Evolutionary conservation across 352 stramenopile species (phyloP).

Genomic region (Globisporangium okanoganense): DNA sequence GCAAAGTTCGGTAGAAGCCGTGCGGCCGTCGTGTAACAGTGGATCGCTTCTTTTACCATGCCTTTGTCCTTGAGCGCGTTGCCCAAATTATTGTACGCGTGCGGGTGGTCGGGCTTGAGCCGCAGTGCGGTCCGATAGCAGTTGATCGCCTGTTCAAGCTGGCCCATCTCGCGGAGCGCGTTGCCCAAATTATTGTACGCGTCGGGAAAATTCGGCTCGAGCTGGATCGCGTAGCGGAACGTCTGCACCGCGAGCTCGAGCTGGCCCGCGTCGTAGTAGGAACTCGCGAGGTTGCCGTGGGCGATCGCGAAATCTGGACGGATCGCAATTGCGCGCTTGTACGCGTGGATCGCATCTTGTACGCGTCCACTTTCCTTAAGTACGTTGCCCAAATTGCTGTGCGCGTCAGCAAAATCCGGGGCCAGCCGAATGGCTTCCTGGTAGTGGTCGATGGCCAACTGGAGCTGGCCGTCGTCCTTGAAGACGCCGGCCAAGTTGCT

Average conservation of each 20-base stretch:
- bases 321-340: constrained; percentile 79
- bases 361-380: constrained; percentile 75
- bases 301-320: constrained; percentile 91
- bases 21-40: constrained; percentile 92
- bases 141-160: constrained; percentile 75
- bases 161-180: constrained; percentile 80
- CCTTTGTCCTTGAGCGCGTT: constrained; percentile 92
- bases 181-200: constrained; percentile 95
- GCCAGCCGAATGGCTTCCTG: constrained; percentile 75
- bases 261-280: constrained; percentile 87
- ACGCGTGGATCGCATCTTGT: constrained; percentile 78
- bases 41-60: constrained; percentile 91
- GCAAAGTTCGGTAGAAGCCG: constrained; percentile 90
- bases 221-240: constrained; percentile 89
- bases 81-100: constrained; percentile 94
- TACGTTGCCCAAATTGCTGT: constrained; percentile 85
- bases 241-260: constrained; percentile 81
- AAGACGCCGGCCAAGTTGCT: constrained; percentile 89
- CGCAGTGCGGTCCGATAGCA: constrained; percentile 89
- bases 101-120: constrained; percentile 90
- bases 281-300: constrained; percentile 88
- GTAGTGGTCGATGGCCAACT: constrained; percentile 84
- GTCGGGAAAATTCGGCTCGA: constrained; percentile 92
- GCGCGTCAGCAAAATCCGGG: constrained; percentile 82
- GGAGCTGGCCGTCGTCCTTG: constrained; percentile 87